Evolutionary conservation across 192 early-diverging fungal genomes (phyloP), one percentile per base, ranked within the genome.

Genomic region (Chytriomyces hyalinus): DNA sequence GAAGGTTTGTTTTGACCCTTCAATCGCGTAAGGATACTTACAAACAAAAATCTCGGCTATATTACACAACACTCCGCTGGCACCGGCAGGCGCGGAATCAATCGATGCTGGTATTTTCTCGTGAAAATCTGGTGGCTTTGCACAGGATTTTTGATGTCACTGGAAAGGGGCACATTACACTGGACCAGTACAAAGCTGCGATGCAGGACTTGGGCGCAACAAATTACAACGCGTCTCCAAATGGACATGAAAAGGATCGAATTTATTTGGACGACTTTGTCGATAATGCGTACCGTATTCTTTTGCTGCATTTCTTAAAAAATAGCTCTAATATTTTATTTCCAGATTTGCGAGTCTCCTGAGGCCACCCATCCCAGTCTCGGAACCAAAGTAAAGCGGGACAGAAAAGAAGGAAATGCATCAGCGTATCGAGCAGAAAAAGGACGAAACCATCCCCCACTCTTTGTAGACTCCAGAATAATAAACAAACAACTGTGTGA

Each of bases 101-200:
- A 62, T 64, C 81, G 13, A 53, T 83, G 26, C 36, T 79, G 17
- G 70, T 82, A 20, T 87, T 85, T 74, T 84, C 82, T 20, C 50
- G 80, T 0, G 82, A 80, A 53, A 82, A 87, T 50, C 66, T 87
- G 26, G 43, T 70, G 6, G 83, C 81, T 5, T 60, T 87, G 69
- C 85, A 82, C 81, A 78, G 81, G 47, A 82, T 82, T 36, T 87
- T 85, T 73, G 86, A 87, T 64, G 67, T 81, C 48, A 78, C 79
- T 13, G 81, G 81, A 17, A 68, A 75, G 50, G 86, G 86, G 9
- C 80, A 76, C 61, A 87, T 87, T 24, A 81, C 84, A 2, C 53
- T 83, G 50, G 80, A 82, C 44, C 86, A 85, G 61, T 87, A 87
- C 65, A 65, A 77, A 61, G 59, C 66, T 22, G 72, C 84, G 11